phyloP scores from a whole-genome alignment of 2,329 filamentous ascomycete species.

The Didymella lethalis region DNA sequence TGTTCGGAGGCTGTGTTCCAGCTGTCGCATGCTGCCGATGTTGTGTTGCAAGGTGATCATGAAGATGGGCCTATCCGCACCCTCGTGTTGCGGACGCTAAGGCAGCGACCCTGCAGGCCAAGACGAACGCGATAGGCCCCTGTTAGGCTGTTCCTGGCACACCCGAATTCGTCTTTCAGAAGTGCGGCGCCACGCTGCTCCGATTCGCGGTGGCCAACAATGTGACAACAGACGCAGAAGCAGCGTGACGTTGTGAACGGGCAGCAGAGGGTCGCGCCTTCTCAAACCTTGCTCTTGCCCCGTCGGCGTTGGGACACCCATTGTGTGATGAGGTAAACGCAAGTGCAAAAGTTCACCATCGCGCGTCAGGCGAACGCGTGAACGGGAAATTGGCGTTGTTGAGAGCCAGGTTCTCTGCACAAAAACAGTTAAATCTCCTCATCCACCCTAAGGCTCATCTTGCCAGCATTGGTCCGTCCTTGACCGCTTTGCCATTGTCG shows the following conservation, averaged over 20 bases:
- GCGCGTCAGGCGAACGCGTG: conserved; percentile 18
- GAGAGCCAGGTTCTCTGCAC: conserved; percentile 34
- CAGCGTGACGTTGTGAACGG: not conserved
- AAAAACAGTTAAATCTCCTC: conserved; percentile 37
- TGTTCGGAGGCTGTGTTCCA: conserved; percentile 24
- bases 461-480: conserved; percentile 46
- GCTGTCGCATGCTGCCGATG: conserved; percentile 3
- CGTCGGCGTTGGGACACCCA: conserved; percentile 3
- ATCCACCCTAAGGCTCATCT: conserved; percentile 25
- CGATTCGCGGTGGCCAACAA: conserved; percentile 26
- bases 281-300: not conserved
- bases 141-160: conserved; percentile 18
- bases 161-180: conserved; percentile 22
- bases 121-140: conserved; percentile 22
- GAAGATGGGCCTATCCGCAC: conserved; percentile 22
- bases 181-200: conserved; percentile 24
- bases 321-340: conserved; percentile 10
- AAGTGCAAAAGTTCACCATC: conserved; percentile 20
- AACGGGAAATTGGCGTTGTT: conserved; percentile 39
- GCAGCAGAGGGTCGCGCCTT: conserved; percentile 6
- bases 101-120: conserved; percentile 28
- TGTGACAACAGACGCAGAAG: conserved; percentile 4
- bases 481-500: conserved; percentile 48
- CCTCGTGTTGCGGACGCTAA: conserved; percentile 25
- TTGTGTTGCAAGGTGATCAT: conserved; percentile 2